Percentiles rank a stretch among this genome's conserved stretches.
Evolutionary conservation across 176 grass and related monocot species (phyloP).

Genomic region (Raddia guianensis): DNA sequence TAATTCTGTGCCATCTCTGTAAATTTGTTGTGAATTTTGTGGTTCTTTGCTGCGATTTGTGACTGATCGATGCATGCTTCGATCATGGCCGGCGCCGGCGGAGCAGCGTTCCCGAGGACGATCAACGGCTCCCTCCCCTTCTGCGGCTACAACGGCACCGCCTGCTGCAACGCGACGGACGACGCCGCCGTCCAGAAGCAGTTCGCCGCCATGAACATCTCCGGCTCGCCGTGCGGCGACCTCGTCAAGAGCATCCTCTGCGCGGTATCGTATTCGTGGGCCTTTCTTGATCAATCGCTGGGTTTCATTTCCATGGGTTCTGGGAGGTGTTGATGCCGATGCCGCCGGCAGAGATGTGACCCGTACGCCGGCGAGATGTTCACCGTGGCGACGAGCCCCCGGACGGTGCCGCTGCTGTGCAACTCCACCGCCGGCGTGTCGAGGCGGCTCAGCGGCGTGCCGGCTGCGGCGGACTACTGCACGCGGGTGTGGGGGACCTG

Average conservation of each 20-base stretch:
- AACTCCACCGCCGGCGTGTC: conserved; percentile 42
- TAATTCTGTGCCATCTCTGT: neutral
- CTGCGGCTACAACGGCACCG: conserved; percentile 74
- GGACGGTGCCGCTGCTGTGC: conserved; percentile 65
- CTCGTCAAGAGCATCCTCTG: conserved; percentile 71
- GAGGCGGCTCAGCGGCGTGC: conserved; percentile 23
- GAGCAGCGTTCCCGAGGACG: conserved; percentile 61
- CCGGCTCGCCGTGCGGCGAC: conserved; percentile 61
- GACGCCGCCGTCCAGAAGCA: conserved; percentile 51
- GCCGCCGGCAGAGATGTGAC: conserved; percentile 63
- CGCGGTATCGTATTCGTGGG: conserved; percentile 43
- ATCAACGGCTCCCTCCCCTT: conserved; percentile 66
- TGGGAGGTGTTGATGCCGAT: neutral
- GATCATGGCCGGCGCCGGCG: neutral
- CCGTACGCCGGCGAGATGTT: conserved; percentile 79
- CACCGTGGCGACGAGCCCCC: conserved; percentile 44
- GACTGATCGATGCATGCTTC: conserved; percentile 3
- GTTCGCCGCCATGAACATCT: conserved; percentile 79
- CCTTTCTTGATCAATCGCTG: neutral
- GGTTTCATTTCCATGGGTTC: neutral
- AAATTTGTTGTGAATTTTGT: neutral
- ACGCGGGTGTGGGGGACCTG: conserved; percentile 66
- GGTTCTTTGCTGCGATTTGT: neutral
- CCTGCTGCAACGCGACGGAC: conserved; percentile 84
- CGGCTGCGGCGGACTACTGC: conserved; percentile 49